phyloP scores from a whole-genome alignment of 805 yeast genomes.

The Nakazawaea peltata region DNA sequence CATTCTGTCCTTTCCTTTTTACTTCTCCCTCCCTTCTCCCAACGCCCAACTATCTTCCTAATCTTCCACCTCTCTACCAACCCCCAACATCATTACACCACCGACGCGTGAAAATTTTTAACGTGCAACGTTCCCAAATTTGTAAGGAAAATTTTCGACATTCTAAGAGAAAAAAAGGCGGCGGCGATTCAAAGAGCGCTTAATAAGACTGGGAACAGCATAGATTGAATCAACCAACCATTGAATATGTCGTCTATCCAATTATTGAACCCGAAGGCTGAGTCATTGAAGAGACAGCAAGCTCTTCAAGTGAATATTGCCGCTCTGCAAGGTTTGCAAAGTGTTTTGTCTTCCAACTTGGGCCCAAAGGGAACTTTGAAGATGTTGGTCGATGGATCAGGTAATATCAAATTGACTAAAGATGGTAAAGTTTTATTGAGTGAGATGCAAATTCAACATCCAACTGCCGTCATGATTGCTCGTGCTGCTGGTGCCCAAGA shows the following conservation, averaged over 20 bases:
- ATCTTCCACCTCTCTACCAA: too few relatives aligned
- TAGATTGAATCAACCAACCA: too few relatives aligned
- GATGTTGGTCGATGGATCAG: slow-evolving; percentile 95
- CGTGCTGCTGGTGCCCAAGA: slow-evolving; percentile 98
- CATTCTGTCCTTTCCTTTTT: too few relatives aligned
- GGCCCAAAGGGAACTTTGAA: slow-evolving; percentile 98
- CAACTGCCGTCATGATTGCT: slow-evolving; percentile 87
- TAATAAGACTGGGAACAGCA: too few relatives aligned
- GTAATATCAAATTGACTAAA: slow-evolving; percentile 89
- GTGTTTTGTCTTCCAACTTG: slow-evolving; percentile 81
- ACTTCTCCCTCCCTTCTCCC: too few relatives aligned
- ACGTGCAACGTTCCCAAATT: too few relatives aligned
- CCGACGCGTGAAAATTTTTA: too few relatives aligned
- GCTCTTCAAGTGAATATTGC: slow-evolving; percentile 92
- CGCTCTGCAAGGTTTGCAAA: slow-evolving; percentile 96
- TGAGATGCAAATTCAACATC: slow-evolving; percentile 95
- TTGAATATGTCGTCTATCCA: slow-evolving; percentile 43
- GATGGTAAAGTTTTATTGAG: slow-evolving; percentile 91
- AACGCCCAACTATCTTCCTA: too few relatives aligned
- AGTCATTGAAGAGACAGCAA: slow-evolving; percentile 90
- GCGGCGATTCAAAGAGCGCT: too few relatives aligned
- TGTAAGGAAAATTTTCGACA: too few relatives aligned
- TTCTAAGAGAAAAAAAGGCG: too few relatives aligned
- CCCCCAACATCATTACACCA: too few relatives aligned
- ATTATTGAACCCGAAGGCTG: slow-evolving; percentile 93